Base-by-base conservation (phyloP, 345 rosid genomes). In the Gossypium ekmanianum region DNA sequence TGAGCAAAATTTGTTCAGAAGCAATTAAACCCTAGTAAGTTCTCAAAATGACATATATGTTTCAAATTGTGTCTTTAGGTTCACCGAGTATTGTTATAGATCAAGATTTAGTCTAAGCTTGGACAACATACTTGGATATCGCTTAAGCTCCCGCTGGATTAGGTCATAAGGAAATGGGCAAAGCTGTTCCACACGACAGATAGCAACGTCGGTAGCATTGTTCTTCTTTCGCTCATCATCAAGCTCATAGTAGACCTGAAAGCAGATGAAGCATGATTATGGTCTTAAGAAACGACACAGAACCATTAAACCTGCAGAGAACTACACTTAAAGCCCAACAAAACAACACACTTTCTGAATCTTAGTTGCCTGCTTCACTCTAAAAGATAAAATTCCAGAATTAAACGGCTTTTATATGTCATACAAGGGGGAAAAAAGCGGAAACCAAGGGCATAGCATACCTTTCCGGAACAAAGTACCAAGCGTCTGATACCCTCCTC, bases 401-500 rank as follows among this genome's bases (percentile, higher is more conserved):
- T 62, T 12, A 41, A 55, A 56, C 55, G n/a, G 61, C 74, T 14
- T 58, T 56, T 43, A 44, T 12, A 68, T 27, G 59, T 9, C 26
- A 39, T 20, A 57, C 22, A 63, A 12, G 14, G 54, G 68, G 50
- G 52, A 2, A 52, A 62, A 12, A 34, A 48, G 41, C 6, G 12
- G 34, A 68, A 26, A 62, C 16, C 17, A 54, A 51, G 34, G 56
- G 73, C 55, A 58, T 18, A 13, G 58, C 77, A 29, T 16, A 92
- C 98, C 94, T 90, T 94, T 81, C 97, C 97, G 52, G 98, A 94
- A 80, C 98, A 94, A 65, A 94, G 97, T 71, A 90, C 86, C 75
- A 94, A 86, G 56, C 98, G 90, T 78, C 94, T 85, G 77, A 92
- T 92, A 76, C 93, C 90, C 84, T 87, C 88, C 85, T 94, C 98